phyloP scores from a whole-genome alignment of 352 stramenopile genomes.

The Pythium insidiosum region DNA sequence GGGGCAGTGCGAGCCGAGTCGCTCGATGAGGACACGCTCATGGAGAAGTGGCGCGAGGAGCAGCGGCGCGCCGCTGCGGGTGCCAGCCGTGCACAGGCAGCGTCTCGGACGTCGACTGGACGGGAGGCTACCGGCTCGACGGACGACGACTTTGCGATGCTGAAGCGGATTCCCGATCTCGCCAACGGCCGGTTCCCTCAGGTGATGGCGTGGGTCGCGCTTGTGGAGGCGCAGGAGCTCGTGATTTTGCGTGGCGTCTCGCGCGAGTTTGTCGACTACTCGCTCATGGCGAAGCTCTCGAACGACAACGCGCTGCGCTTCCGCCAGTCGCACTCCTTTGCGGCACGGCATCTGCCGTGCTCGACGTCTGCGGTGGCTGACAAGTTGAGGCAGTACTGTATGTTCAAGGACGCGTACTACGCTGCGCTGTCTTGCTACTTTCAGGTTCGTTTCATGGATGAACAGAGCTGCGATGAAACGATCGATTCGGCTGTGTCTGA shows the following conservation, averaged over 20 bases:
- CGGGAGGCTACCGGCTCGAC: no score
- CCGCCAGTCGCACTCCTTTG: constrained; percentile 26
- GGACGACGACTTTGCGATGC: constrained; percentile 22
- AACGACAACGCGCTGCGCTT: constrained; percentile 48
- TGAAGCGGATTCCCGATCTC: constrained; percentile 46
- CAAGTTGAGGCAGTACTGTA: constrained; percentile 31
- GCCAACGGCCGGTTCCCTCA: constrained; percentile 35
- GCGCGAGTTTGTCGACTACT: constrained; percentile 46
- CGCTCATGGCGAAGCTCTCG: constrained; percentile 57
- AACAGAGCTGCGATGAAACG: no score
- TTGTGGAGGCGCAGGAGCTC: constrained; percentile 60
- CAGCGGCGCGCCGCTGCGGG: constrained; percentile 23
- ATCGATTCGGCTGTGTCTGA: no score
- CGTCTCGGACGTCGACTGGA: no score
- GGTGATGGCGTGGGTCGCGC: constrained; percentile 41
- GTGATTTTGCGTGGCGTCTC: constrained; percentile 54
- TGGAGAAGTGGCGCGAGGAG: constrained; percentile 54
- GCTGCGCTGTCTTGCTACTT: constrained; percentile 47
- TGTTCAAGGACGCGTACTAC: constrained; percentile 63
- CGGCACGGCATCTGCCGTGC: constrained; percentile 23
- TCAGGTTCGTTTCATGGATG: constrained; percentile 27
- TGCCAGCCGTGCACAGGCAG: no score
- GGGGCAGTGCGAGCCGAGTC: no score
- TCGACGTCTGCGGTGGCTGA: constrained; percentile 27
- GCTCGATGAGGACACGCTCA: constrained; percentile 23